Evolutionary conservation across 495 filamentous ascomycete species (phyloP).

Genomic region (Alectoria sarmentosa): DNA sequence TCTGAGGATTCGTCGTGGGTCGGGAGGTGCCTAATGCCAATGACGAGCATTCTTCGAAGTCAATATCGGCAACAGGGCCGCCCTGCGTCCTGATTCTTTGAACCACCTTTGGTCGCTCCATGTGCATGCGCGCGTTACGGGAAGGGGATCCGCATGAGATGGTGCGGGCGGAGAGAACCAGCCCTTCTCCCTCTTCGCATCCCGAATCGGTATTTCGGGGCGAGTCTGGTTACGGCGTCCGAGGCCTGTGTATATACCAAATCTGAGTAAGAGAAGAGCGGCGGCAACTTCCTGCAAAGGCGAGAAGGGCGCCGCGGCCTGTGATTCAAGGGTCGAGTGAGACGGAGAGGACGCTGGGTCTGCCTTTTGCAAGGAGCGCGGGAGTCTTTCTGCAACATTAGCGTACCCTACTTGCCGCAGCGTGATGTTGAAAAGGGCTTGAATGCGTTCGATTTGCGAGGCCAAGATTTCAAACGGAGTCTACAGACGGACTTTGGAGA

Average conservation of each 20-base stretch:
- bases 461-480: not conserved
- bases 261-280: not conserved
- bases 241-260: not conserved
- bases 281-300: not conserved
- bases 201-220: not conserved
- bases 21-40: slow-evolving; percentile 14
- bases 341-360: not conserved
- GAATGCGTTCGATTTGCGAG: not conserved
- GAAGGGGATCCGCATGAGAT: slow-evolving; percentile 16
- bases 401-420: not conserved
- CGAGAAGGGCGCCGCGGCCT: not conserved
- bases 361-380: not conserved
- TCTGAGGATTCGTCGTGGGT: slow-evolving; percentile 17
- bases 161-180: not conserved
- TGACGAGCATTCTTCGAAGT: slow-evolving; percentile 20
- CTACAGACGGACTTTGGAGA: not conserved
- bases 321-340: not conserved
- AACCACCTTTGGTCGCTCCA: slow-evolving; percentile 18
- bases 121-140: slow-evolving; percentile 4
- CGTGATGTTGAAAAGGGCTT: not conserved
- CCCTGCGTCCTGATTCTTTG: slow-evolving; percentile 20
- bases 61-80: slow-evolving; percentile 21
- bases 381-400: not conserved
- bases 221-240: not conserved
- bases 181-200: not conserved